phyloP scores from a whole-genome alignment of 2,329 filamentous ascomycete species.

The Teratosphaeria nubilosa region DNA sequence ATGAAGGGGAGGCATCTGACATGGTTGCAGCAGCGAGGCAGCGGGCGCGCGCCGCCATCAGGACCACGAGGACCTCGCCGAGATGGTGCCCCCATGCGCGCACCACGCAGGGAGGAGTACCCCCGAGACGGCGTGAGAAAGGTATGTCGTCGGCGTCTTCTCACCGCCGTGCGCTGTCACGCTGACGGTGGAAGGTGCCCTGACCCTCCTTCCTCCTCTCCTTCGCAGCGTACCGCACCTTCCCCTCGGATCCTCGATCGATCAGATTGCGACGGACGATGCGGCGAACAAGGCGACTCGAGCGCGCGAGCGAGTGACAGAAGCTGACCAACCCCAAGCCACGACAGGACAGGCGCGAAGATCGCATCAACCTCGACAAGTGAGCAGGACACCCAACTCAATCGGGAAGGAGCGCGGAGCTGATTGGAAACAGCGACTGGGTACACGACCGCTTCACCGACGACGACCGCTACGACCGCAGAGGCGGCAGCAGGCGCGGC shows the following conservation, averaged over 20 bases:
- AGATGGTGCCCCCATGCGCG: slow-evolving; percentile 46
- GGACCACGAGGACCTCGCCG: slow-evolving; percentile 9
- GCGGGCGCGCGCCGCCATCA: slow-evolving; percentile 4
- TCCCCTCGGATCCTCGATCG: slow-evolving; percentile 8
- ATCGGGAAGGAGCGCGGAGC: slow-evolving; percentile 4
- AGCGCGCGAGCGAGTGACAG: slow-evolving; percentile 9
- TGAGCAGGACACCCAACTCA: slow-evolving; percentile 30
- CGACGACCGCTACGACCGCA: slow-evolving; percentile 1
- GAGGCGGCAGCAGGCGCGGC: background rate
- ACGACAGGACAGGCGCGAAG: slow-evolving; percentile 22
- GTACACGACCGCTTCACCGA: slow-evolving; percentile 50
- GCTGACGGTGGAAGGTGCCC: slow-evolving; percentile 27
- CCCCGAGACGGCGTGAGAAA: slow-evolving; percentile 85
- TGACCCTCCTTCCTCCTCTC: slow-evolving; percentile 22
- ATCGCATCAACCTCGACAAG: slow-evolving; percentile 53
- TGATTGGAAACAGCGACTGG: slow-evolving; percentile 59
- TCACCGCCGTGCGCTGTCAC: background rate
- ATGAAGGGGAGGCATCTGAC: slow-evolving; percentile 6
- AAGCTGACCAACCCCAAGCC: slow-evolving; percentile 22
- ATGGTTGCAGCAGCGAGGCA: slow-evolving; percentile 11
- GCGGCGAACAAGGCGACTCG: slow-evolving; percentile 12
- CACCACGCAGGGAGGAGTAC: slow-evolving; percentile 42
- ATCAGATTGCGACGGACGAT: slow-evolving; percentile 11
- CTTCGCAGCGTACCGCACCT: background rate
- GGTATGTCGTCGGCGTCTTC: slow-evolving; percentile 40